Evolutionary conservation across 768 basidiomycete species (phyloP), one percentile per base, ranked within the genome.

Genomic region (Boletus barrowsii): DNA sequence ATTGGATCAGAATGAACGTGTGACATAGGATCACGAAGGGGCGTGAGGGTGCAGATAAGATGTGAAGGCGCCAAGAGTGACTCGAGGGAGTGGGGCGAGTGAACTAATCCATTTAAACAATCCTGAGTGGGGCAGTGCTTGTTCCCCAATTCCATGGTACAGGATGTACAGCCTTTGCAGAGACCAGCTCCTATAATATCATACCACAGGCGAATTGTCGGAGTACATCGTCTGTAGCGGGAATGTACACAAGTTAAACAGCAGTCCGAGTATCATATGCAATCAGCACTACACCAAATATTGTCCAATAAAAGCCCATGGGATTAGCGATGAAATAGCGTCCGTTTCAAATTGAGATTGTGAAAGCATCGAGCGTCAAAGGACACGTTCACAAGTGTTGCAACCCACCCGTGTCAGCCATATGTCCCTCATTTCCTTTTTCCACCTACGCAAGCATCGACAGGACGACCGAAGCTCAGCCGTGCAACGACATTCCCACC

Each of bases 331-430:
- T 43, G 33, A 39, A 51, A 51, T 46, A 22, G n/a, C 9, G 54
- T 62, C 54, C 55, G 5, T 53, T 42, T 20, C 35, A 29, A 29
- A 39, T 42, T 24, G 24, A 33, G 11, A 37, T 37, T 17, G 20
- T 32, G 39, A 40, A 0, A 5, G 32, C 24, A 39, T 10, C 30
- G 37, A 42, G 20, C 20, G 32, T 66, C 49, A 66, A 33, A 32
- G 32, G 15, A 20, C 50, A 26, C 62, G 68, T 53, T 82, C 79
- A 60, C 74, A 81, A 42, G 64, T 57, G 49, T 75, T 70, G 56
- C 82, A 83, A 22, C 74, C 73, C 18, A 84, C 74, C 42, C 55
- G 62, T 47, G 71, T 68, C 47, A 83, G 59, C 82, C 82, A 84
- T 33, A 69, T 60, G n/a, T 62, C 69, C 42, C 77, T 74, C 61